Evolutionary conservation across 257 asterid species (phyloP).

Genomic region (Penstemon barbatus): DNA sequence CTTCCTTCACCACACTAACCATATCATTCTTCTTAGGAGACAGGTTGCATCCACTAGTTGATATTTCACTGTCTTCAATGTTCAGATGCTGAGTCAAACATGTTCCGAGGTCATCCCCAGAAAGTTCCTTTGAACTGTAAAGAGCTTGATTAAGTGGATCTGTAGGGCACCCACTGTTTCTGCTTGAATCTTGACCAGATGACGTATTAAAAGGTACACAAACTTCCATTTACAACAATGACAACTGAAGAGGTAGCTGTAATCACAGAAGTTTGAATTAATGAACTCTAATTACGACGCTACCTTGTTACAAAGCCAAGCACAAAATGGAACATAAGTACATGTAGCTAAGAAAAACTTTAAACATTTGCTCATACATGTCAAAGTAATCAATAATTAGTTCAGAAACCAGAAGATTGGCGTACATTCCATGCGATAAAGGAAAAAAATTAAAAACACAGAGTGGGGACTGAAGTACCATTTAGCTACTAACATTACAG

Average conservation of each 20-base stretch:
- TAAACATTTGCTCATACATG: neutral
- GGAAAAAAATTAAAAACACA: neutral
- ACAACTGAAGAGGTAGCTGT: slow-evolving; percentile 36
- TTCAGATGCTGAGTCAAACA: slow-evolving; percentile 42
- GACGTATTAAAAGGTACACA: slow-evolving; percentile 41
- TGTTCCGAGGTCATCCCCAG: slow-evolving; percentile 50
- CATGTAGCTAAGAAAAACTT: neutral
- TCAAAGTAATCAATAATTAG: neutral
- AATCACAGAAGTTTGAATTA: slow-evolving; percentile 6
- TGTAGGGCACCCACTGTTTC: slow-evolving; percentile 37
- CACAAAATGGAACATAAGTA: neutral
- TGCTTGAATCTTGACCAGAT: slow-evolving; percentile 44
- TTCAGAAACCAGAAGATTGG: neutral
- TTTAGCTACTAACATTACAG: neutral
- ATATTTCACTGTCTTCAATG: slow-evolving; percentile 39
- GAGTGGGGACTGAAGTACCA: neutral
- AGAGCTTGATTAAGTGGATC: slow-evolving; percentile 37
- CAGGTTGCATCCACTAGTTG: slow-evolving; percentile 27
- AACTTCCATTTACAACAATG: slow-evolving; percentile 56
- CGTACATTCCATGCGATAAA: neutral
- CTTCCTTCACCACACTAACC: slow-evolving; percentile 31
- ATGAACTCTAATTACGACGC: neutral
- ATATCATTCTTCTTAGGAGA: slow-evolving; percentile 30
- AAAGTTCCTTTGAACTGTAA: slow-evolving; percentile 29
- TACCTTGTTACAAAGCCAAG: slow-evolving; percentile 15